phyloP scores from a whole-genome alignment of 345 rosid genomes.

The Brassica carinata region DNA sequence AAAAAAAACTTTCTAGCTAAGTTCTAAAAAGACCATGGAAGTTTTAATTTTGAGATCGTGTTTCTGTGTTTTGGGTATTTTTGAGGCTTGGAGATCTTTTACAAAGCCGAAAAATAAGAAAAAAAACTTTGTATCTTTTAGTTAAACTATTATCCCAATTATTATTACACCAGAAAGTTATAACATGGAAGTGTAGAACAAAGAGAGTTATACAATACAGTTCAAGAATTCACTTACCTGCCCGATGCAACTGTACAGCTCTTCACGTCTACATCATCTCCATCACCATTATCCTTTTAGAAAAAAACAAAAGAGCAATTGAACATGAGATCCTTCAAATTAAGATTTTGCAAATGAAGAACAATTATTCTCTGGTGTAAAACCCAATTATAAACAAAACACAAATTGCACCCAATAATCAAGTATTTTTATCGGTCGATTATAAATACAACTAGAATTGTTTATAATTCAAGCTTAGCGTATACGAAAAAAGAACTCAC shows the following conservation, averaged over 20 bases:
- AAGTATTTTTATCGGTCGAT: background rate
- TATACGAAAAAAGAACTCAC: slow-evolving; percentile 35
- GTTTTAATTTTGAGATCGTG: background rate
- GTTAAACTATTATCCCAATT: background rate
- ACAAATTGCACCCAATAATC: slow-evolving; percentile 46
- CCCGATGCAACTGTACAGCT: slow-evolving; percentile 53
- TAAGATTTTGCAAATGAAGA: slow-evolving; percentile 34
- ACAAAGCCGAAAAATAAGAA: slow-evolving; percentile 9
- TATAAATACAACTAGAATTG: slow-evolving; percentile 2
- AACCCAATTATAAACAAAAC: slow-evolving; percentile 14
- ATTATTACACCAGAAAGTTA: slow-evolving; percentile 34
- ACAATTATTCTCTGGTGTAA: slow-evolving; percentile 38
- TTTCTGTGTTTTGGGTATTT: background rate
- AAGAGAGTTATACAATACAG: background rate
- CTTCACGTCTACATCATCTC: slow-evolving; percentile 40
- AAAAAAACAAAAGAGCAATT: slow-evolving; percentile 16
- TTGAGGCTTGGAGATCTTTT: background rate
- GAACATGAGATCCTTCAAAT: background rate
- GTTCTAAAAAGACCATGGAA: background rate
- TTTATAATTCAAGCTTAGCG: background rate
- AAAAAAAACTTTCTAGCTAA: background rate
- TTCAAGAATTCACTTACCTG: slow-evolving; percentile 41
- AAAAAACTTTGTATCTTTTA: background rate
- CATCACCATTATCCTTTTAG: slow-evolving; percentile 11
- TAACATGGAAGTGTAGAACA: slow-evolving; percentile 34